A percentile compares a stretch with the other conserved stretches of the same genome.
Conservation (phyloP, 176 grass and related monocot species). For the Aechmea fasciata region DNA sequence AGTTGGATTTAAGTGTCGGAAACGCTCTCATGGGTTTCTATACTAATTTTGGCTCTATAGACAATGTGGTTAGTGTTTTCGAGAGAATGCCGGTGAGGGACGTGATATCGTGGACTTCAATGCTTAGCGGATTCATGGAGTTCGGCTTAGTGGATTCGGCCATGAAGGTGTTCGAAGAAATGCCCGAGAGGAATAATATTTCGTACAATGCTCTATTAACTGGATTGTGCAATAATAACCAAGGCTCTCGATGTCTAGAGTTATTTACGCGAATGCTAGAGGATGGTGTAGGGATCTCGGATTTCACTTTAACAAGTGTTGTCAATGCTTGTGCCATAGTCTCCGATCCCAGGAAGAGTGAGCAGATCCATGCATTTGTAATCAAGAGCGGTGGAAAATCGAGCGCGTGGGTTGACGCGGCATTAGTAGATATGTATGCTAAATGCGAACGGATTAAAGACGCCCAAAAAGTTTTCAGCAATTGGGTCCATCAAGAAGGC, state of each 20-base stretch:
- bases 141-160: constrained; percentile 51
- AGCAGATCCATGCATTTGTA: constrained; percentile 57
- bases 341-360: constrained; percentile 42
- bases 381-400: constrained; percentile 41
- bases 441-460: constrained; percentile 35
- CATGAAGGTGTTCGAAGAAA: constrained; percentile 44
- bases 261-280: constrained; percentile 45
- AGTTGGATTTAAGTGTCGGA: constrained; percentile 44
- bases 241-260: constrained; percentile 34
- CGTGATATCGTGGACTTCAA: constrained; percentile 51
- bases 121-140: constrained; percentile 60
- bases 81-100: constrained; percentile 49
- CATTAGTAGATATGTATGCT: constrained; percentile 60
- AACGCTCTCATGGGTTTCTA: constrained; percentile 59
- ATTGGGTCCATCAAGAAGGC: constrained; percentile 36
- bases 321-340: constrained; percentile 59
- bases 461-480: constrained; percentile 33
- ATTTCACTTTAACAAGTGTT: constrained; percentile 40
- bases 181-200: constrained; percentile 52
- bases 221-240: constrained; percentile 49
- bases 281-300: constrained; percentile 42
- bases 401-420: constrained; percentile 48
- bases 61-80: constrained; percentile 34
- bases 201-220: constrained; percentile 55
- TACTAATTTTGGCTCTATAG: constrained; percentile 26